Base-by-base conservation (phyloP, 2,329 filamentous ascomycete genomes). In the Colletotrichum incanum region DNA sequence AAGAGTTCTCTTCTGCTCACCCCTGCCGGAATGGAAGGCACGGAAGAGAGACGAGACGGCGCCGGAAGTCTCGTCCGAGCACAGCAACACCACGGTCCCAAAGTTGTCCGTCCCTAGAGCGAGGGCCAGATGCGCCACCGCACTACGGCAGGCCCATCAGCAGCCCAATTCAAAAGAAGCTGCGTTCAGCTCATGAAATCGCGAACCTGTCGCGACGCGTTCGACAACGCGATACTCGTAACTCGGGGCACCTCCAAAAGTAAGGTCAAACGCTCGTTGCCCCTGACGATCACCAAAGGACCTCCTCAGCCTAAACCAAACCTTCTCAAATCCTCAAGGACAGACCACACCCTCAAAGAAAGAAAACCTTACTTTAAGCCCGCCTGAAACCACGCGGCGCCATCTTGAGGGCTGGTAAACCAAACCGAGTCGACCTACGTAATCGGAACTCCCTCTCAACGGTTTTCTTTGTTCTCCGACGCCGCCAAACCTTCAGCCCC, bases 331-430 rank as follows among this genome's bases (percentile, higher is more conserved):
- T 20, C 28, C 18, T n/a, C 43, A 45, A 31, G 45, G 50, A 37
- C 45, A 9, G 31, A 41, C 31, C 20, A 62, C 31, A 39, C n/a
- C 31, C 14, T 18, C 45, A 50, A 41, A 41, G 31, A 34, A 41
- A 34, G 31, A 16, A 8, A 26, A 37, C 11, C 12, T 28, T 6
- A 39, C 26, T 18, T 39, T n/a, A 45, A 58, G 43, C 45, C 3
- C 34, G 26, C 67, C 67, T 70, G 67, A 70, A 70, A 70, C 62
- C 62, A 59, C 54, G 39, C 45, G 62, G 45, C 63, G 63, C 52
- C n/a, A n/a, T 56, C 28, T 41, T 18, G 20, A 26, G 28, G 31
- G 62, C n/a, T 31, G 50, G 28, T 28, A 20, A 26, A 31, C 37
- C 18, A 56, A 45, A 7, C 20, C 5, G 50, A 41, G 64, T n/a